Evolutionary conservation across 139 green algal species (phyloP).

Genomic region (Micractinium conductrix): DNA sequence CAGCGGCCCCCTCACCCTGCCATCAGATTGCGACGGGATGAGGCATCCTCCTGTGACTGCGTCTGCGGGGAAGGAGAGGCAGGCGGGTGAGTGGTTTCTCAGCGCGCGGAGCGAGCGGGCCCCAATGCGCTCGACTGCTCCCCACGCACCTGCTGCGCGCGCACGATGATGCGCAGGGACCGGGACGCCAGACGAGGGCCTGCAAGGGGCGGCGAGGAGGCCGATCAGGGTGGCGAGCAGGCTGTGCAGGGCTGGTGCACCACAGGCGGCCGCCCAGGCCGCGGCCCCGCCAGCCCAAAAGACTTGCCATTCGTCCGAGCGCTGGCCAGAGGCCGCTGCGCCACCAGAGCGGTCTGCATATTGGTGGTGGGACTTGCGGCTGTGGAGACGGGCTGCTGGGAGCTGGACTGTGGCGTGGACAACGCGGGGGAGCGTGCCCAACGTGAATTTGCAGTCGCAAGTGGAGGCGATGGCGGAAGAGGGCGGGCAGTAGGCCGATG

Average conservation of each 20-base stretch:
- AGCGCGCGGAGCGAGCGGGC: no score
- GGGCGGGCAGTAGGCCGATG: no score
- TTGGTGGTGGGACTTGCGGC: no score
- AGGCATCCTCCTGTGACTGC: not conserved
- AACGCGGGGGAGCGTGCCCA: no score
- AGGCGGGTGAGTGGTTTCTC: not conserved
- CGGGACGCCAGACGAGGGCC: conserved; percentile 1
- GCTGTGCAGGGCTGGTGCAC: not conserved
- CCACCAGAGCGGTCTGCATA: conserved; percentile 10
- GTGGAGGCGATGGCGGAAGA: no score
- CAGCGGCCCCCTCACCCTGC: conserved; percentile 4
- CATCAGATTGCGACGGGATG: not conserved
- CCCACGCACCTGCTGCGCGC: conserved; percentile 33
- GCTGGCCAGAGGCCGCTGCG: no score
- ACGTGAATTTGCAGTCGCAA: no score
- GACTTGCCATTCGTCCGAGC: no score
- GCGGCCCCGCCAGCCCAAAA: not conserved
- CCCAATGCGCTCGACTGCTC: no score
- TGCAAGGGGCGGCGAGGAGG: not conserved
- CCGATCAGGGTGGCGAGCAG: not conserved
- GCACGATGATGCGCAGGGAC: no score
- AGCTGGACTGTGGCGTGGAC: no score
- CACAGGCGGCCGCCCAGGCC: not conserved
- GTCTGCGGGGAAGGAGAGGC: not conserved
- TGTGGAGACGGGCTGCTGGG: no score